These are phyloP conservation scores for Neoascochyta sp. DNA, from an alignment of 2,329 filamentous ascomycete species.

Conservation along the genomic window DNA sequence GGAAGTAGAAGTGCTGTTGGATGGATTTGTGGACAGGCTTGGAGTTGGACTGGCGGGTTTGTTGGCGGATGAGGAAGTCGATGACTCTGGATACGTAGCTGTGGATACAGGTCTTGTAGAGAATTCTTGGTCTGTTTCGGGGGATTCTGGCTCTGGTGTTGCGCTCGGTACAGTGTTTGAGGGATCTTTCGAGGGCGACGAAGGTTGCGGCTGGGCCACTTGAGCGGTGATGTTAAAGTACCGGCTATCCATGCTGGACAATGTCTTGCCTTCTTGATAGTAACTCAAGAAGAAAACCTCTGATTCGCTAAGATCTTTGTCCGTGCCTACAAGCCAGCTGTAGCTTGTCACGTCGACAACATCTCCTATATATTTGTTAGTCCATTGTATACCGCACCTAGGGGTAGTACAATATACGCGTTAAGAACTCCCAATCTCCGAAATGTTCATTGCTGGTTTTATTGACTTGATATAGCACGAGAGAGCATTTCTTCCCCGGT, in stretches of 20 bases:
- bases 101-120: neutral
- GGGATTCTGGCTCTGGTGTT: neutral
- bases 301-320: conserved; percentile 6
- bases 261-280: conserved; percentile 4
- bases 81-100: neutral
- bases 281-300: conserved; percentile 7
- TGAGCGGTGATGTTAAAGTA: conserved; percentile 5
- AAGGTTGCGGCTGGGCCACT: neutral
- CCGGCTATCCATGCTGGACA: conserved; percentile 1
- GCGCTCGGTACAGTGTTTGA: neutral
- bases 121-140: no score
- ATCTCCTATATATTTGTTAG: conserved; percentile 1
- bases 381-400: no score
- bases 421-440: conserved; percentile 4
- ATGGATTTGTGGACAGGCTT: no score
- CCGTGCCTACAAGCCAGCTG: conserved; percentile 5
- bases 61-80: neutral
- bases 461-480: conserved; percentile 6
- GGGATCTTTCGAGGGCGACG: neutral
- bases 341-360: conserved; percentile 2
- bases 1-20: neutral
- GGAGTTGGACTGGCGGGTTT: neutral
- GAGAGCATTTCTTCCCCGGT: conserved; percentile 1
- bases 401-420: no score
- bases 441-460: conserved; percentile 1